These are phyloP conservation scores for Pilobolus umbonatus DNA, from an alignment of 192 early-diverging fungal species.

Conservation along the genomic window DNA sequence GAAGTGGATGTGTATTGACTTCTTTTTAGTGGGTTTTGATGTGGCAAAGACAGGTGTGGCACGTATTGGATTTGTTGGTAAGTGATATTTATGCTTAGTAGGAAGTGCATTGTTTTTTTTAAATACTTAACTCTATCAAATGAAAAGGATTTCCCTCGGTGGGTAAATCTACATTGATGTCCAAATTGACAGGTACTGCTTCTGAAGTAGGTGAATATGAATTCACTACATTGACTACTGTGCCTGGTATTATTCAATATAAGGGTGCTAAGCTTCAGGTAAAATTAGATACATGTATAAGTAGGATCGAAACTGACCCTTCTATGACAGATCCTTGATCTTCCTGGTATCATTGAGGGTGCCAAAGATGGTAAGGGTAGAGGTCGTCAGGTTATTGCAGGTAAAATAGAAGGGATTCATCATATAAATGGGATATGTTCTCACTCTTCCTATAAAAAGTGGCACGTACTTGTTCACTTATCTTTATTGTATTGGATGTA, in stretches of 20 bases:
- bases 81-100: neutral
- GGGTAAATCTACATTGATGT: slow-evolving; percentile 97
- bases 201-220: slow-evolving; percentile 96
- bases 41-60: slow-evolving; percentile 99
- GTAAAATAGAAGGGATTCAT: slow-evolving; percentile 2
- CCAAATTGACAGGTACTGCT: slow-evolving; percentile 92
- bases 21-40: slow-evolving; percentile 80
- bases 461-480: slow-evolving; percentile 94
- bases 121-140: neutral
- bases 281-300: too few species aligned
- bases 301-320: neutral
- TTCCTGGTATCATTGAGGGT: slow-evolving; percentile 97
- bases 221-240: slow-evolving; percentile 98
- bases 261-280: slow-evolving; percentile 96
- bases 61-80: slow-evolving; percentile 87
- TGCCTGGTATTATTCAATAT: slow-evolving; percentile 93
- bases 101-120: neutral
- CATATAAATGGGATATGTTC: neutral
- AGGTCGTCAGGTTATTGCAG: slow-evolving; percentile 63
- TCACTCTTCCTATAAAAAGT: slow-evolving; percentile 53
- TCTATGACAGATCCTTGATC: slow-evolving; percentile 74
- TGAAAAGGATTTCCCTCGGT: slow-evolving; percentile 88
- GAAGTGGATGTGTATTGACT: neutral
- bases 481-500: slow-evolving; percentile 96
- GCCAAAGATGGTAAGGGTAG: slow-evolving; percentile 99